A percentile compares a stretch with the other conserved stretches of the same genome.
These are phyloP conservation scores for Naematelia encephala DNA, from an alignment of 768 basidiomycete genomes.

Conservation along the genomic window DNA sequence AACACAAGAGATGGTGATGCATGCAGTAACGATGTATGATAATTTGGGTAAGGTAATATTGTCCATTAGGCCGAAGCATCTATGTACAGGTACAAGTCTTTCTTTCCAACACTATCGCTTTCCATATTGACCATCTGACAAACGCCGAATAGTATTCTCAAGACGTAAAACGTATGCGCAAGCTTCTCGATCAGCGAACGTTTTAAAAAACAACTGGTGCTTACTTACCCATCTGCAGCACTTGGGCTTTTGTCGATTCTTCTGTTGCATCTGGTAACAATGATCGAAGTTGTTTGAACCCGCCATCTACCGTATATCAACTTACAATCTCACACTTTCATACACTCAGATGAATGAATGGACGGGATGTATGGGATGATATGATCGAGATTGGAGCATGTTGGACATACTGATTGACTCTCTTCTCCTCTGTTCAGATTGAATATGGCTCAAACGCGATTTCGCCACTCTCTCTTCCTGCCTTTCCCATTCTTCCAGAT, in stretches of 20 bases:
- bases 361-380: too few relatives aligned
- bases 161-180: not conserved
- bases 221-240: constrained; percentile 7
- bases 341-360: not conserved
- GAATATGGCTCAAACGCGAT: constrained; percentile 13
- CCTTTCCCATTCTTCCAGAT: not conserved
- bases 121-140: not conserved
- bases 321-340: not conserved
- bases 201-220: not conserved
- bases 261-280: constrained; percentile 8
- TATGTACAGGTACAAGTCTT: too few relatives aligned
- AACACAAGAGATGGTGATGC: not conserved
- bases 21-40: too few relatives aligned
- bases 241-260: constrained; percentile 10
- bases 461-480: constrained; percentile 1
- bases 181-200: not conserved
- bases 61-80: too few relatives aligned
- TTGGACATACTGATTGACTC: constrained; percentile 8
- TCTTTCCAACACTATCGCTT: not conserved
- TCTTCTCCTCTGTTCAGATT: constrained; percentile 5
- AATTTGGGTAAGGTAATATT: too few relatives aligned
- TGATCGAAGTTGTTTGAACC: constrained; percentile 3
- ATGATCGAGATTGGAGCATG: too few relatives aligned
- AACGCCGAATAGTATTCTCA: not conserved
- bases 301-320: not conserved